These are phyloP conservation scores for Cadophora luteo-olivacea DNA, from an alignment of 2,329 filamentous ascomycete genomes.

Conservation along the genomic window DNA sequence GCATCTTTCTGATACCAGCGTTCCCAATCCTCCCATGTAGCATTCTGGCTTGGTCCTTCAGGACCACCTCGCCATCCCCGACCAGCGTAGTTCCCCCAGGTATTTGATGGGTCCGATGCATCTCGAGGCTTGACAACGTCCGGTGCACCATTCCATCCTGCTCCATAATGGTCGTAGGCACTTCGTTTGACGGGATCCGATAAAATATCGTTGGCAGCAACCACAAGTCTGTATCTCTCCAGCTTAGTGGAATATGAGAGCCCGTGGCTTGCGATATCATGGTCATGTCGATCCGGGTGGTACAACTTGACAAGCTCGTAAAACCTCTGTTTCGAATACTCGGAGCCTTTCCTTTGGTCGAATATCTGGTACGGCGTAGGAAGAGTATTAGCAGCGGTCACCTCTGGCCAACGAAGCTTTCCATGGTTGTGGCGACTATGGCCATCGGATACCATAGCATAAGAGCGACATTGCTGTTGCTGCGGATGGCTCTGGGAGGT, in stretches of 20 bases:
- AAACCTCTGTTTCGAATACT: conserved; percentile 84
- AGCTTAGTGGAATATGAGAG: conserved; percentile 69
- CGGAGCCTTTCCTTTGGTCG: conserved; percentile 59
- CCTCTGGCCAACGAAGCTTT: conserved; percentile 43
- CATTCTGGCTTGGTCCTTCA: conserved; percentile 68
- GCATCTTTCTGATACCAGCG: conserved; percentile 68
- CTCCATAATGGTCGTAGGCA: conserved; percentile 82
- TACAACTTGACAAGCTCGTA: conserved; percentile 95
- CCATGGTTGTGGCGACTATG: conserved; percentile 47
- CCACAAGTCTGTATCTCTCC: conserved; percentile 89
- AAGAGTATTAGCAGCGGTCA: conserved; percentile 38
- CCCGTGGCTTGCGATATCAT: conserved; percentile 48
- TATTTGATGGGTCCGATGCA: conserved; percentile 38
- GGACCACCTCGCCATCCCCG: conserved; percentile 40
- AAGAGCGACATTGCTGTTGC: conserved; percentile 42
- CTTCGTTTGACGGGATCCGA: conserved; percentile 79
- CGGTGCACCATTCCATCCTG: conserved; percentile 73
- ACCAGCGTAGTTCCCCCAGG: conserved; percentile 33
- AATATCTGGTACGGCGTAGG: conserved; percentile 91
- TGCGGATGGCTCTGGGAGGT: conserved; percentile 23
- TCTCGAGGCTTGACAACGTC: conserved; percentile 42
- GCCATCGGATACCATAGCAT: conserved; percentile 47
- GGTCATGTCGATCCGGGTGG: conserved; percentile 76
- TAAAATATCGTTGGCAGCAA: conserved; percentile 87
- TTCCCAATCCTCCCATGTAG: conserved; percentile 99